Base-by-base conservation (phyloP, 352 stramenopile species). In the Pilasporangium apinafurcum region DNA sequence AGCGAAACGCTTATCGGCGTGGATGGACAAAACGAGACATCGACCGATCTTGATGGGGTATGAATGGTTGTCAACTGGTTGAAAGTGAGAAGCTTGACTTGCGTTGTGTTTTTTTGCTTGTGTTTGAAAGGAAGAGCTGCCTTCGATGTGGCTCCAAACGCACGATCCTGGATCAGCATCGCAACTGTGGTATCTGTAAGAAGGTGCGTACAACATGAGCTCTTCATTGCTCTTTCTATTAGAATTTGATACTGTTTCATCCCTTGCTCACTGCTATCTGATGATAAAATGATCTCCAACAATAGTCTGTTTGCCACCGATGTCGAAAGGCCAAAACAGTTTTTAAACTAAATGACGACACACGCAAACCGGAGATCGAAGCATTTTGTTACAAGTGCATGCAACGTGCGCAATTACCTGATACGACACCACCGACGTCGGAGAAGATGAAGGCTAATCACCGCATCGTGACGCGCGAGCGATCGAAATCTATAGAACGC, bases 341-440 rank as follows among this genome's bases (percentile, higher is more conserved):
- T 8, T 73, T 71, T 25, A 47, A 56, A 0, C 27, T 80, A n/a
- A 54, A 80, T 33, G 35, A 49, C 0, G 25, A 53, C 25, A 75
- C 56, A 12, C 49, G 54, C 12, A 30, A 48, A 4, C 54, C 60
- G 0, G 65, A 78, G 31, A 58, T 35, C 0, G 58, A 80, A 17
- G 45, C 39, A 1, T 67, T 84, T 22, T 84, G 71, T 44, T 46
- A 39, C 18, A 70, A 65, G 29, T 81, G 71, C 30, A 44, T 80
- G 1, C 22, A 30, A 13, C 52, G 71, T 13, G 55, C 66, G 10
- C 36, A 54, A 3, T 40, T 63, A 3, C 31, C 59, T 14, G 56
- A 62, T 8, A 56, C 52, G 1, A 48, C 48, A 24, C 51, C 51
- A 20, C 54, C 51, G 24, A 35, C 49, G 3, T 12, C 40, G 29